Percentiles rank a stretch among this genome's conserved stretches.
These are phyloP conservation scores for Trichoderma sp. DNA, from an alignment of 2,329 filamentous ascomycete genomes.

Conservation along the genomic window DNA sequence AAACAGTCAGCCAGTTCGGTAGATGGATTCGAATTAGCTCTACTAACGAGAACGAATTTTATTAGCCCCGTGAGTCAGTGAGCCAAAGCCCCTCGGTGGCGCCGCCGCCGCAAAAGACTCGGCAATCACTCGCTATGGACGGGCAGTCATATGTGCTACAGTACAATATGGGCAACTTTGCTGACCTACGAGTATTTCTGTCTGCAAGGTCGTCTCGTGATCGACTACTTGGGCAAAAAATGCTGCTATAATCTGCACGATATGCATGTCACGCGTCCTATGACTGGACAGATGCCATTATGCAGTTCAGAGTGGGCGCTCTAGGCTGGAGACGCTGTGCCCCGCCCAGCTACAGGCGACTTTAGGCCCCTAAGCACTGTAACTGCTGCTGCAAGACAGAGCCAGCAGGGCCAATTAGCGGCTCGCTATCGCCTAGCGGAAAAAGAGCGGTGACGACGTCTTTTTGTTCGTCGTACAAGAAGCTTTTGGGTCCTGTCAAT, in stretches of 20 bases:
- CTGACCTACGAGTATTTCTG: neutral
- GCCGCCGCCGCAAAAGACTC: slow-evolving; percentile 13
- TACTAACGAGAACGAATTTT: neutral
- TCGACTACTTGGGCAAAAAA: slow-evolving; percentile 3
- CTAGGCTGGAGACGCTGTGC: slow-evolving; percentile 4
- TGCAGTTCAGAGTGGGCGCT: slow-evolving; percentile 24
- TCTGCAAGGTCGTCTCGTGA: slow-evolving; percentile 18
- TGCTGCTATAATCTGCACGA: neutral
- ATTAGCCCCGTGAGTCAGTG: slow-evolving; percentile 17
- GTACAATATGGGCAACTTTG: neutral
- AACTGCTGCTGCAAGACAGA: slow-evolving; percentile 17
- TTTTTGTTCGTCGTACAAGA: neutral
- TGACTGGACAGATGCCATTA: neutral
- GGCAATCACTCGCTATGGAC: neutral
- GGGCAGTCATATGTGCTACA: neutral
- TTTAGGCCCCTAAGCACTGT: slow-evolving; percentile 10
- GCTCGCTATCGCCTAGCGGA: slow-evolving; percentile 5
- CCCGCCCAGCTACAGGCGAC: slow-evolving; percentile 21
- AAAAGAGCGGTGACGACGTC: slow-evolving; percentile 29
- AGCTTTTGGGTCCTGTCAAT: neutral
- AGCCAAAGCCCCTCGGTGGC: slow-evolving; percentile 19
- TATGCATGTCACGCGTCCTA: slow-evolving; percentile 22
- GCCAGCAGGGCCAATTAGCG: slow-evolving; percentile 14
- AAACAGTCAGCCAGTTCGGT: neutral
- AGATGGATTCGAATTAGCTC: neutral